Conservation (phyloP, 2,329 filamentous ascomycete genomes). For the Lasiodiplodia sp. region DNA sequence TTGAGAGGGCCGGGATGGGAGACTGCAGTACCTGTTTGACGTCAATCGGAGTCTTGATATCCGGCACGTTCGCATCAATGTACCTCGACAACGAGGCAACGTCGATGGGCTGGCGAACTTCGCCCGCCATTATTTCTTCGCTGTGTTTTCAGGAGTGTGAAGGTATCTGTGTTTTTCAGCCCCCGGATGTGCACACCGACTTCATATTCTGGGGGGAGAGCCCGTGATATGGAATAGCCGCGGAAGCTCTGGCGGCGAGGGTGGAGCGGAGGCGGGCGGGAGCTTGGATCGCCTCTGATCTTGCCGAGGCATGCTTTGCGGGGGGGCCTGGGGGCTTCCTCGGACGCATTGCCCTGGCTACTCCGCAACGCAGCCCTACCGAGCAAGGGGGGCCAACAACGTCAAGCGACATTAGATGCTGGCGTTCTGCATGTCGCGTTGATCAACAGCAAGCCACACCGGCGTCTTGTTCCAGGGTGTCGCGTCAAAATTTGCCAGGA, state of each 20-base stretch:
- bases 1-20: neutral
- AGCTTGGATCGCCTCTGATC: slow-evolving; percentile 17
- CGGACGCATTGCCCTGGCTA: neutral
- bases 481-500: neutral
- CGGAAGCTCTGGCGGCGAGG: neutral
- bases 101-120: slow-evolving; percentile 90
- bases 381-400: neutral
- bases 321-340: slow-evolving; percentile 2
- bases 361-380: slow-evolving; percentile 1
- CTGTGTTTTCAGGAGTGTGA: neutral
- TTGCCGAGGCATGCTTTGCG: slow-evolving; percentile 25
- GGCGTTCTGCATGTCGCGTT: neutral
- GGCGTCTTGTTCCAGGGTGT: neutral
- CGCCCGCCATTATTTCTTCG: slow-evolving; percentile 73
- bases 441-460: neutral
- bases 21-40: slow-evolving; percentile 80
- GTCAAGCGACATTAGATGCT: neutral
- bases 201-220: neutral
- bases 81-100: slow-evolving; percentile 79
- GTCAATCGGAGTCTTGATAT: slow-evolving; percentile 82
- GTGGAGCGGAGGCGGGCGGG: slow-evolving; percentile 13
- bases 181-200: neutral
- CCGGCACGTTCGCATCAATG: slow-evolving; percentile 77
- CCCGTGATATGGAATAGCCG: neutral
- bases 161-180: neutral